Evolutionary conservation across 192 early-diverging fungal genomes (phyloP).

Genomic region (Dissophora ornata): DNA sequence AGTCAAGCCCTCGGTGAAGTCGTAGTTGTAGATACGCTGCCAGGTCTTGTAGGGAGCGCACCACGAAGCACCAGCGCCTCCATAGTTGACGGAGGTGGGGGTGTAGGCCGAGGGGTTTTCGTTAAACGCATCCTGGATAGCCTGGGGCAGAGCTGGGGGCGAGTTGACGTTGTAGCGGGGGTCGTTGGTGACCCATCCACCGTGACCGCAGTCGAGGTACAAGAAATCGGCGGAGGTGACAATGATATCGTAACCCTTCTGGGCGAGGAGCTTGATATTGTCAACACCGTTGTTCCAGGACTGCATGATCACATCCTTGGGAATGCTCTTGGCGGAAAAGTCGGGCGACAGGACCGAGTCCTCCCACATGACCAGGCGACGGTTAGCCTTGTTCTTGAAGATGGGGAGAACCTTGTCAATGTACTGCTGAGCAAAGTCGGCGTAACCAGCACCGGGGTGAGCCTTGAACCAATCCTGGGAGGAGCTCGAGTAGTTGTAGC

Average conservation of each 20-base stretch:
- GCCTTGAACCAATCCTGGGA: conserved; percentile 50
- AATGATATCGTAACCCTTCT: conserved; percentile 73
- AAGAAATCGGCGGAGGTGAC: conserved; percentile 69
- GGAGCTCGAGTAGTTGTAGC: conserved; percentile 69
- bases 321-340: conserved; percentile 59
- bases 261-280: conserved; percentile 65
- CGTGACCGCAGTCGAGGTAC: conserved; percentile 82
- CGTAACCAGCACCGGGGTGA: conserved; percentile 39
- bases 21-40: conserved; percentile 78
- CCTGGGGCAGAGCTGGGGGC: conserved; percentile 36
- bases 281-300: conserved; percentile 72
- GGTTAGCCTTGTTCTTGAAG: conserved; percentile 56
- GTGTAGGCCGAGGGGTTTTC: conserved; percentile 29
- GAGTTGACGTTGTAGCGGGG: conserved; percentile 57
- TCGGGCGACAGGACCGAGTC: conserved; percentile 60
- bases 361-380: conserved; percentile 80
- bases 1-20: conserved; percentile 69
- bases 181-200: conserved; percentile 76
- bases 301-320: conserved; percentile 70
- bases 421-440: conserved; percentile 61
- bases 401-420: conserved; percentile 64
- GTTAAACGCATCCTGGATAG: conserved; percentile 45
- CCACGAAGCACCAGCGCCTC: conserved; percentile 69
- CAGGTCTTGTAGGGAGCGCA: conserved; percentile 82
- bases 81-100: conserved; percentile 53